Evolutionary conservation across 2,329 filamentous ascomycete species (phyloP).

Genomic region (Mycosphaerelloides madeirae): DNA sequence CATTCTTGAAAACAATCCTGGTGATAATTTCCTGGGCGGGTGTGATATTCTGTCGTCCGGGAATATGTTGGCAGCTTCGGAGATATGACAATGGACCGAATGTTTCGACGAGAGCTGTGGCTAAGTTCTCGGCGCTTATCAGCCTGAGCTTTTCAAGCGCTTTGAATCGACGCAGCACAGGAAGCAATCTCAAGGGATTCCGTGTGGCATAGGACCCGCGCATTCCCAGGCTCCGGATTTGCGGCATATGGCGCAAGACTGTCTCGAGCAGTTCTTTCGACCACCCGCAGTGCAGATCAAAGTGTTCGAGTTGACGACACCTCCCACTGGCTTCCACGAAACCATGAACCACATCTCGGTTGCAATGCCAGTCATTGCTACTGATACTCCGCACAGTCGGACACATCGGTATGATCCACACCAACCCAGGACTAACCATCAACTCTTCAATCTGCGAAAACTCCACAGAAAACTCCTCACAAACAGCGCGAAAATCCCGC

Average conservation of each 20-base stretch:
- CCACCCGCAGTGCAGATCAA: background rate
- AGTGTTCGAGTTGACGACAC: background rate
- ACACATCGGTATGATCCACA: constrained; percentile 5
- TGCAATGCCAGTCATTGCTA: constrained; percentile 2
- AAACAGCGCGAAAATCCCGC: background rate
- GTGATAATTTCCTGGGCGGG: constrained; percentile 1
- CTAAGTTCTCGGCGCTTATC: background rate
- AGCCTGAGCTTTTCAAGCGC: constrained; percentile 1
- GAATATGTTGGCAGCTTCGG: background rate
- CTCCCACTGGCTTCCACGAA: background rate
- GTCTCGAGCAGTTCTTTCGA: background rate
- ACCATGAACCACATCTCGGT: background rate
- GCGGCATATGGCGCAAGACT: background rate
- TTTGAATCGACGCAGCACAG: background rate
- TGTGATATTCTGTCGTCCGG: background rate
- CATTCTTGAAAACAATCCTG: background rate
- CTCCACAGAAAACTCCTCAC: background rate
- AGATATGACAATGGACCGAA: background rate
- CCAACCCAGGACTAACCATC: background rate
- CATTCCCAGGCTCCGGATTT: background rate
- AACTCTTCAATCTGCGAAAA: constrained; percentile 1
- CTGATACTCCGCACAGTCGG: background rate
- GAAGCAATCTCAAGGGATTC: background rate
- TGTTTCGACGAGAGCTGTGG: background rate
- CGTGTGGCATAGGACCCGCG: background rate